Base-by-base conservation (phyloP, 2,329 filamentous ascomycete genomes). In the Aphanoascus verrucosus region DNA sequence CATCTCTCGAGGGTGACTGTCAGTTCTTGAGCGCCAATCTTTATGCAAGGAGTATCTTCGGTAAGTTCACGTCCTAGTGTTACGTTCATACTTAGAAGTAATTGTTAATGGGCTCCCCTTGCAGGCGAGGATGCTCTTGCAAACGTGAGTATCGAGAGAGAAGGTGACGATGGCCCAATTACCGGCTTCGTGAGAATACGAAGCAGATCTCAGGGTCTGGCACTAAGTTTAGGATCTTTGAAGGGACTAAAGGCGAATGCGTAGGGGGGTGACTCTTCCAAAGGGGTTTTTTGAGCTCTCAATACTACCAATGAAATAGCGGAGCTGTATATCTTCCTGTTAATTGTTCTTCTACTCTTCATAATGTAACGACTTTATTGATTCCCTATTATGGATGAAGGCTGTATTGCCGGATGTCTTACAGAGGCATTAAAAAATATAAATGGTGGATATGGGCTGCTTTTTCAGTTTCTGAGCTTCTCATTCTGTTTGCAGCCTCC, bases 181-280 rank as follows among this genome's bases (percentile, higher is more conserved):
- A 96, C 91, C 41, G 93, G 93, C 43, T 98, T 98, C 70, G 90
- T 98, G 59, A 84, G 93, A 68, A 98, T 98, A 80, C 84, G 93
- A 73, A 96, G 90, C 76, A 85, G 93, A 67, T 95, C 89, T 37
- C 93, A 98, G 74, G 93, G 93, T 47, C 76, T 98, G 65, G 93
- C 93, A 9, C 75, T 98, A 62, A 96, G 91, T 72, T 75, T 98
- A 59, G 93, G 93, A 32, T 94, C 88, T 48, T 76, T 98, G 64
- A 98, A 97, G 75, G 93, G 93, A 1, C 75, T 98, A 58, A 95
- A 90, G 75, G 93, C 91, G 72, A 66, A 67, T 49, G 57, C 67
- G 52, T 65, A 67, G 62, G 71, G 62, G 71, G 58, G 14, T 47
- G 15, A 35, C 31, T 34, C 31, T 34, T 38, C 6, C 31, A 19